Percentiles rank a stretch among this genome's conserved stretches.
Evolutionary conservation across 768 basidiomycete genomes (phyloP).

Genomic region (Pulveroboletus sp.): DNA sequence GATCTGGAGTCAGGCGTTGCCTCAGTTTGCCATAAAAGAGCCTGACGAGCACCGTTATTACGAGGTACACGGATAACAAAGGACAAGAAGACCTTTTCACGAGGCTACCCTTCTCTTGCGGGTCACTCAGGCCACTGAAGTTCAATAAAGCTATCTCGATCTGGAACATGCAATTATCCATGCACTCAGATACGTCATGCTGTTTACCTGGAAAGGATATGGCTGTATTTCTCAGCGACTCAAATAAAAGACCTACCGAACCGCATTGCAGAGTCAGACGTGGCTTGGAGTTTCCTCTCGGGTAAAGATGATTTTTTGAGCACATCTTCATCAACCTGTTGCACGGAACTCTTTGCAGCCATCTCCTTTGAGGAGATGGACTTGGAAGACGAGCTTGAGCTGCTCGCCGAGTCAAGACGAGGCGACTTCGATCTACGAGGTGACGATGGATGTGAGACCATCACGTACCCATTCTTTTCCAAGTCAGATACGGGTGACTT

Average conservation of each 20-base stretch:
- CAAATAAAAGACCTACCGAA: constrained; percentile 55
- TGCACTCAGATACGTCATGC: constrained; percentile 97
- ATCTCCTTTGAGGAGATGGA: constrained; percentile 27
- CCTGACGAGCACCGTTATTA: constrained; percentile 32
- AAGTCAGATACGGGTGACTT: constrained; percentile 26
- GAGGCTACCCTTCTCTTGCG: constrained; percentile 64
- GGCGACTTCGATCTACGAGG: constrained; percentile 34
- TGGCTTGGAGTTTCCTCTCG: constrained; percentile 45
- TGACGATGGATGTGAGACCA: constrained; percentile 35
- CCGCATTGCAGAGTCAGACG: constrained; percentile 80
- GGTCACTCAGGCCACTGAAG: constrained; percentile 44
- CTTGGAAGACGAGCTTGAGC: constrained; percentile 27
- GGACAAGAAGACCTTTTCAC: constrained; percentile 62
- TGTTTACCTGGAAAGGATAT: constrained; percentile 63
- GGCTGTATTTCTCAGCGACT: not conserved
- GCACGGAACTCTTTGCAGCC: constrained; percentile 24
- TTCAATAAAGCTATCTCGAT: constrained; percentile 88
- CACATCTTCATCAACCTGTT: constrained; percentile 18
- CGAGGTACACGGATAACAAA: not conserved
- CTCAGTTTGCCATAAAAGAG: constrained; percentile 88
- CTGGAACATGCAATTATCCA: constrained; percentile 99
- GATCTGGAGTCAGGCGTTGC: constrained; percentile 46
- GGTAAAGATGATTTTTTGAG: constrained; percentile 54
- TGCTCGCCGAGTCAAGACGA: constrained; percentile 27
- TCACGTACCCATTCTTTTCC: constrained; percentile 43